These are phyloP conservation scores for Gentiana macrophylla DNA, from an alignment of 257 asterid species.

Conservation along the genomic window DNA sequence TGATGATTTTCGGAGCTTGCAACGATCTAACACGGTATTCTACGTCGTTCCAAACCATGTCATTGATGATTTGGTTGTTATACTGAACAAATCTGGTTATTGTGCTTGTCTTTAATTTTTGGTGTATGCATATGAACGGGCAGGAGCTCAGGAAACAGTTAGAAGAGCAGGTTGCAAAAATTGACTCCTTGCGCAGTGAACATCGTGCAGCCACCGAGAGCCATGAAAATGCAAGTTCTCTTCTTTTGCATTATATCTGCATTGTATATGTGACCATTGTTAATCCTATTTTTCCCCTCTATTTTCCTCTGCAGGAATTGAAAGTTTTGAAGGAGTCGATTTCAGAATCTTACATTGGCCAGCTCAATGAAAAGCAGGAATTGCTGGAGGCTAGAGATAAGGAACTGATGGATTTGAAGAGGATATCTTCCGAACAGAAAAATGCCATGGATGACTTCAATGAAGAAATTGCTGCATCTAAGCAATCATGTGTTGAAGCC, in stretches of 20 bases:
- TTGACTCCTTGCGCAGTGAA: slow-evolving; percentile 55
- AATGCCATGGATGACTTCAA: slow-evolving; percentile 67
- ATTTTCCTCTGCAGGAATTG: slow-evolving; percentile 43
- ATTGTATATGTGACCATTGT: neutral
- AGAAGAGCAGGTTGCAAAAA: slow-evolving; percentile 62
- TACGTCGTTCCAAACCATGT: slow-evolving; percentile 2
- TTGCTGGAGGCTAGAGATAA: slow-evolving; percentile 57
- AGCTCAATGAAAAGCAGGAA: slow-evolving; percentile 47
- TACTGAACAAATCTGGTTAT: neutral
- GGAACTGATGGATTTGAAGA: slow-evolving; percentile 48
- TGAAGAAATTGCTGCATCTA: slow-evolving; percentile 66
- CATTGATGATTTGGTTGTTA: slow-evolving; percentile 1
- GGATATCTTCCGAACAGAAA: slow-evolving; percentile 63
- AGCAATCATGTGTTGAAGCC: slow-evolving; percentile 78
- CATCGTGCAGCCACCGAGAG: slow-evolving; percentile 50
- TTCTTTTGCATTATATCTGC: no score
- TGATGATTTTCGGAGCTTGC: slow-evolving; percentile 91
- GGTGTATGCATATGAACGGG: slow-evolving; percentile 10
- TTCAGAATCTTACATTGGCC: slow-evolving; percentile 53
- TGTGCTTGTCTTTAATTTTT: neutral
- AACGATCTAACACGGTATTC: slow-evolving; percentile 77
- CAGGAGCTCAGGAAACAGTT: slow-evolving; percentile 90
- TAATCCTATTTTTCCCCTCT: neutral
- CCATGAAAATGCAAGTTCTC: slow-evolving; percentile 60
- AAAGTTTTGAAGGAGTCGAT: slow-evolving; percentile 60